Evolutionary conservation across 345 rosid species (phyloP).

Genomic region (Triadica sebifera): DNA sequence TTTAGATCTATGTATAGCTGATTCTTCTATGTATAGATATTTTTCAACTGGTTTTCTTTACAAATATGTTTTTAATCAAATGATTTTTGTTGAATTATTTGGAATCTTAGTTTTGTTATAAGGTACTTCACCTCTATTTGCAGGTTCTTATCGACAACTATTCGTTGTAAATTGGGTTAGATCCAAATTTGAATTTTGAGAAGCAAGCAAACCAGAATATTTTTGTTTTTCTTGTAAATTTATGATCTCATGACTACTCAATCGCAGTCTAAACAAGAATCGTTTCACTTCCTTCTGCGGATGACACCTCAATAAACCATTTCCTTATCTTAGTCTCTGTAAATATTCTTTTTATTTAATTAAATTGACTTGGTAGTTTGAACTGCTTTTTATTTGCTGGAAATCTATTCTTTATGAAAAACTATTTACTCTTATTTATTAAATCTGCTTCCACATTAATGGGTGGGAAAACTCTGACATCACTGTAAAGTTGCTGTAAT

Average conservation of each 20-base stretch:
- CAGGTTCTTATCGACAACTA: neutral
- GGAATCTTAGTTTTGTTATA: neutral
- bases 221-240: neutral
- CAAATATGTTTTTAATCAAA: neutral
- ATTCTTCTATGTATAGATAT: neutral
- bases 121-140: neutral
- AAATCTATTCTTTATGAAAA: neutral
- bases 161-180: slow-evolving; percentile 8
- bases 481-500: neutral
- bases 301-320: neutral
- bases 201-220: neutral
- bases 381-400: no score
- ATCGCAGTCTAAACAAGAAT: slow-evolving; percentile 1
- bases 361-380: neutral
- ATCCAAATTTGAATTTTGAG: slow-evolving; percentile 13
- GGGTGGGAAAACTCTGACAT: neutral
- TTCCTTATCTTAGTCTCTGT: neutral
- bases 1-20: slow-evolving; percentile 22
- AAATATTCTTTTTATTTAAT: neutral
- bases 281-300: neutral
- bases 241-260: neutral
- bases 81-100: neutral
- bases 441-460: slow-evolving; percentile 13
- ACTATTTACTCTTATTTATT: neutral
- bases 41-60: slow-evolving; percentile 5